phyloP scores from a whole-genome alignment of 495 filamentous ascomycete genomes.

The Aspergillus kassunensis region DNA sequence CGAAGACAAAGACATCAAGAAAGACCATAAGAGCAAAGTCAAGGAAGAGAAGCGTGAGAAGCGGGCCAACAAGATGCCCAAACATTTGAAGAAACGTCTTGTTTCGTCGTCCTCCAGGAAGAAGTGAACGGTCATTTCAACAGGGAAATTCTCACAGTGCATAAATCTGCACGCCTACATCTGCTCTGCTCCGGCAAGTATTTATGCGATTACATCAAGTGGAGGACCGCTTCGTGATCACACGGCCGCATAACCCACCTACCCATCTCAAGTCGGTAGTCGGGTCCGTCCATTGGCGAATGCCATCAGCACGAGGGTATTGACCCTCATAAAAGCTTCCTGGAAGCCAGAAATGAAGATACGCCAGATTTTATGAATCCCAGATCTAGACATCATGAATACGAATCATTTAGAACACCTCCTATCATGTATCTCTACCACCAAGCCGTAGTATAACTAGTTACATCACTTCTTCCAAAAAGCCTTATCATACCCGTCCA shows the following conservation, averaged over 20 bases:
- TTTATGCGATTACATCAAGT: neutral
- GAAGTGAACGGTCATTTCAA: conserved; percentile 31
- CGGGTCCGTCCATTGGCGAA: no score
- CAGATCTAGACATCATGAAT: no score
- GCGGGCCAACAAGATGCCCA: conserved; percentile 91
- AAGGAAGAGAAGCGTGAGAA: conserved; percentile 94
- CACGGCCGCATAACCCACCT: no score
- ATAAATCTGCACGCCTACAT: neutral
- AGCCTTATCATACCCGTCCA: conserved; percentile 53
- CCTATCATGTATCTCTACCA: neutral
- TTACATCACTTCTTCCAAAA: conserved; percentile 7
- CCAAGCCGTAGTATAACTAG: neutral
- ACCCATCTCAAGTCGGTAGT: no score
- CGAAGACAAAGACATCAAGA: conserved; percentile 86
- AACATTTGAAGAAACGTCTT: conserved; percentile 76
- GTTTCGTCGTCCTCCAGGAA: conserved; percentile 39
- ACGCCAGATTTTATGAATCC: no score
- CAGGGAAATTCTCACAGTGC: neutral
- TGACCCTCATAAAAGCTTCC: no score
- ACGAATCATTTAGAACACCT: no score
- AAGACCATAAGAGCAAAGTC: conserved; percentile 80
- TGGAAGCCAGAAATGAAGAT: no score
- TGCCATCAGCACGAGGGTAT: no score
- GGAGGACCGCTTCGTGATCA: no score
- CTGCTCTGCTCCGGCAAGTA: neutral